phyloP scores from a whole-genome alignment of 805 yeast species.

The Candida qinlingensis region DNA sequence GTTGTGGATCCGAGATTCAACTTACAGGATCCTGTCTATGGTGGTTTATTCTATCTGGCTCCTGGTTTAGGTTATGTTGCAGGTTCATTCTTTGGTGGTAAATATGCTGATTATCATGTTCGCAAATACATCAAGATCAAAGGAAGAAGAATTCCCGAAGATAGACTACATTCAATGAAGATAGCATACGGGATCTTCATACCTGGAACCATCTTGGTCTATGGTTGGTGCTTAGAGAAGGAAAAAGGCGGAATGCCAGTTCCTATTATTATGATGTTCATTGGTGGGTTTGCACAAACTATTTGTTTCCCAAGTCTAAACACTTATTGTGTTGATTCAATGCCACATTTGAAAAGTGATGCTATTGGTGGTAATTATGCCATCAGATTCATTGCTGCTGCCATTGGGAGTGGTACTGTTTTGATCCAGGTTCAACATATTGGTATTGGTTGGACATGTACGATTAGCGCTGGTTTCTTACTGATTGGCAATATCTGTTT shows the following conservation, averaged over 20 bases:
- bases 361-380: constrained; percentile 52
- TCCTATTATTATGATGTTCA: constrained; percentile 44
- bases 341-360: constrained; percentile 49
- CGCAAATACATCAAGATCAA: constrained; percentile 36
- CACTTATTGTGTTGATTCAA: constrained; percentile 53
- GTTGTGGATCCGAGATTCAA: constrained; percentile 52
- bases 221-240: constrained; percentile 50
- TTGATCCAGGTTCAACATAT: constrained; percentile 39
- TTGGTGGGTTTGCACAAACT: constrained; percentile 46
- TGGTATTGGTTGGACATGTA: constrained; percentile 54
- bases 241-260: constrained; percentile 49
- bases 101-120: constrained; percentile 45
- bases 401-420: constrained; percentile 45
- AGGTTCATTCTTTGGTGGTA: constrained; percentile 49
- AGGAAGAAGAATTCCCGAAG: constrained; percentile 44
- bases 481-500: not conserved
- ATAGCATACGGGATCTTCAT: constrained; percentile 34
- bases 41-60: constrained; percentile 49
- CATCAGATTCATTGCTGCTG: constrained; percentile 44
- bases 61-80: constrained; percentile 50
- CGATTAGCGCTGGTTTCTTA: constrained; percentile 37
- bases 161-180: constrained; percentile 38
- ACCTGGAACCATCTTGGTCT: constrained; percentile 41
- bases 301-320: constrained; percentile 46
- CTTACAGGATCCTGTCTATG: constrained; percentile 40